Evolutionary conservation across 1,284 basidiomycete species (phyloP).

Genomic region (Flammula alnicola): DNA sequence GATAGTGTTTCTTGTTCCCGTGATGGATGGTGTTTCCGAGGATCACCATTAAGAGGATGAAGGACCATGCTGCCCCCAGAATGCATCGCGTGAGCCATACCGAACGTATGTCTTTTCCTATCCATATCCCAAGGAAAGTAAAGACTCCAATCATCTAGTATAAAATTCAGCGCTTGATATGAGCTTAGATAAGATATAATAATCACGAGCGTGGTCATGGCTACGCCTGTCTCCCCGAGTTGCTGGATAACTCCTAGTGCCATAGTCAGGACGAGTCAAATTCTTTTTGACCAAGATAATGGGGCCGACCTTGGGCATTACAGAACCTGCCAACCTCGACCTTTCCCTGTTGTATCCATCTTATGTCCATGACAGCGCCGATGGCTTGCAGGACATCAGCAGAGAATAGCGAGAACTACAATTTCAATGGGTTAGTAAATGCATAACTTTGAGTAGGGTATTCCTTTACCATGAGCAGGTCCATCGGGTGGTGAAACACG

Average conservation of each 20-base stretch:
- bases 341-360: slow-evolving; percentile 39
- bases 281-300: neutral
- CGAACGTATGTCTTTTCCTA: slow-evolving; percentile 30
- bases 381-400: slow-evolving; percentile 41
- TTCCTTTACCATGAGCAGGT: slow-evolving; percentile 42
- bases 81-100: slow-evolving; percentile 30
- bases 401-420: slow-evolving; percentile 40
- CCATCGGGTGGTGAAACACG: slow-evolving; percentile 40
- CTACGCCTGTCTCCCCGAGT: slow-evolving; percentile 44
- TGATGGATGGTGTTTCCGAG: slow-evolving; percentile 34
- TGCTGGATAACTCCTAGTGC: slow-evolving; percentile 40
- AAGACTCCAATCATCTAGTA: slow-evolving; percentile 39
- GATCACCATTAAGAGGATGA: slow-evolving; percentile 38
- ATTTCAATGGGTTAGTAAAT: neutral
- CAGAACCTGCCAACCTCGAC: slow-evolving; percentile 33
- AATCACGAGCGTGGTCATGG: slow-evolving; percentile 44
- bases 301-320: slow-evolving; percentile 20
- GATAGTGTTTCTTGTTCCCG: slow-evolving; percentile 27
- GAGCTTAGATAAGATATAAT: slow-evolving; percentile 3
- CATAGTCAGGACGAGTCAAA: neutral
- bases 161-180: slow-evolving; percentile 1
- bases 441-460: too few relatives aligned
- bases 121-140: slow-evolving; percentile 43
- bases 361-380: slow-evolving; percentile 38
- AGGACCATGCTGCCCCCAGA: slow-evolving; percentile 38